Evolutionary conservation across 2,329 filamentous ascomycete genomes (phyloP).

Genomic region (Colletotrichum scovillei): DNA sequence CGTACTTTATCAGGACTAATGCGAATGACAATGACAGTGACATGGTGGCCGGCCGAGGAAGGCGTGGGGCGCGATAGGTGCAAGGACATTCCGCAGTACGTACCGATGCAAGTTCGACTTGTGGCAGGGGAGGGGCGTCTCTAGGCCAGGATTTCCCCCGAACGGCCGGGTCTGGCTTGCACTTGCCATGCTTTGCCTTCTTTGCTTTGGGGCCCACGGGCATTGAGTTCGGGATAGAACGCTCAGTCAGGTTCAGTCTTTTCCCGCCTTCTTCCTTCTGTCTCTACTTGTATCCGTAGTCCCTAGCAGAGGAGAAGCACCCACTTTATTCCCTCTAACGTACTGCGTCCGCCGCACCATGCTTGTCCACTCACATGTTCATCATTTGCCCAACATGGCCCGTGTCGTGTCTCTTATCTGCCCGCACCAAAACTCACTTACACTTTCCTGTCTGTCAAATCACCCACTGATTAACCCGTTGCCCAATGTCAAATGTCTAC

Average conservation of each 20-base stretch:
- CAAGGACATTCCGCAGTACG: conserved; percentile 26
- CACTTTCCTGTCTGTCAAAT: conserved; percentile 31
- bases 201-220: neutral
- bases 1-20: conserved; percentile 33
- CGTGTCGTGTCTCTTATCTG: conserved; percentile 32
- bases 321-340: neutral
- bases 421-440: conserved; percentile 22
- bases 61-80: conserved; percentile 30
- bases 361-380: conserved; percentile 34
- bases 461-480: conserved; percentile 27
- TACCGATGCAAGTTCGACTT: neutral
- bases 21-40: conserved; percentile 30
- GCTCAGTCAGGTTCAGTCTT: neutral
- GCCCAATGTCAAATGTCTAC: neutral
- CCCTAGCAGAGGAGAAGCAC: neutral
- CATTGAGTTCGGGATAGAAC: neutral
- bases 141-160: conserved; percentile 19
- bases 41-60: conserved; percentile 14
- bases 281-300: neutral
- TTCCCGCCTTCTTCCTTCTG: neutral
- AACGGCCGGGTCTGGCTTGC: conserved; percentile 18
- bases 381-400: conserved; percentile 24
- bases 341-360: conserved; percentile 13
- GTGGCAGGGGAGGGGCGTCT: conserved; percentile 3
- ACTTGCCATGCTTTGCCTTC: neutral